These are phyloP conservation scores for Silene latifolia DNA, from an alignment of 148 eudicot genomes.

Conservation along the genomic window DNA sequence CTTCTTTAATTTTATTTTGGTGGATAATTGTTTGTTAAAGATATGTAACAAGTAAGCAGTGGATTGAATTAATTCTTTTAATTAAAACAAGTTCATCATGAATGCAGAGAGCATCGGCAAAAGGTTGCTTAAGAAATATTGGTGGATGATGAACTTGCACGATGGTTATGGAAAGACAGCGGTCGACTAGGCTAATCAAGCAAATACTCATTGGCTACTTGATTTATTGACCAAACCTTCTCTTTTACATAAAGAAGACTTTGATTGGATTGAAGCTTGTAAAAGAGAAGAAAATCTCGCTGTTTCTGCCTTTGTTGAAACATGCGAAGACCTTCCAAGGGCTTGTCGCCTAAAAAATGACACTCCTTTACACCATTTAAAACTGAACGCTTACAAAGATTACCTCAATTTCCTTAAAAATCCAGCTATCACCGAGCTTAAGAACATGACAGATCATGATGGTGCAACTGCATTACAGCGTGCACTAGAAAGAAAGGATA, in stretches of 20 bases:
- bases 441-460: background rate
- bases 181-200: conserved; percentile 5
- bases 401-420: background rate
- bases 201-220: background rate
- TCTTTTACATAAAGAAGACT: background rate
- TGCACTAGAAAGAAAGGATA: conserved; percentile 16
- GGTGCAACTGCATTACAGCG: conserved; percentile 18
- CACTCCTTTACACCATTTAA: conserved; percentile 23
- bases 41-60: too few species aligned
- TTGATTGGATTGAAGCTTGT: conserved; percentile 18
- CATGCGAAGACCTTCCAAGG: conserved; percentile 4
- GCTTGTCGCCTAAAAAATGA: conserved; percentile 6
- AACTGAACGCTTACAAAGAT: background rate
- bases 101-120: background rate
- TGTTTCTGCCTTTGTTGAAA: background rate
- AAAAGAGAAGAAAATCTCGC: background rate
- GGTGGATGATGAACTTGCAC: background rate
- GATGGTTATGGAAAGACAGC: background rate
- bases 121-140: conserved; percentile 5
- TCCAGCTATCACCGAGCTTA: conserved; percentile 1
- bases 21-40: too few species aligned
- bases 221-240: background rate
- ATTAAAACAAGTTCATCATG: too few species aligned
- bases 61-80: too few species aligned
- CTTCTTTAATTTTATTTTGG: too few species aligned